phyloP scores from a whole-genome alignment of 768 basidiomycete genomes.

The Tylopilus felleus region DNA sequence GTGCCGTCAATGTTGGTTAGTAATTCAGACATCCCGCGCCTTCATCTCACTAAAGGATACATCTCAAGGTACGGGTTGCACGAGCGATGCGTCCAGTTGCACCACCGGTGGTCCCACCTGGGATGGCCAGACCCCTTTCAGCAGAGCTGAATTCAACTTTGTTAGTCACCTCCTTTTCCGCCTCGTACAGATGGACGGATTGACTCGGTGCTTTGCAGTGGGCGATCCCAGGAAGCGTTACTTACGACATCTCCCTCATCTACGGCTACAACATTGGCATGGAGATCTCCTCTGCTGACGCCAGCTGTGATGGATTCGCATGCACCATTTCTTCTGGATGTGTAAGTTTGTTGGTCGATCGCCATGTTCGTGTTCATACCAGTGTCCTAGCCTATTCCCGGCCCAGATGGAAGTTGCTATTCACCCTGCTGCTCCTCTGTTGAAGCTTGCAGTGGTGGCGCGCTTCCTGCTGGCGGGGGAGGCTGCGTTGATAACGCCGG shows the following conservation, averaged over 20 bases:
- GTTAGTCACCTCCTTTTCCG: not conserved
- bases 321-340: constrained; percentile 18
- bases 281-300: constrained; percentile 13
- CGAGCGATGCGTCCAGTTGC: constrained; percentile 12
- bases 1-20: constrained; percentile 23
- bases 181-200: no score
- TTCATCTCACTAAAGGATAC: not conserved
- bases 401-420: not conserved
- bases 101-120: constrained; percentile 22
- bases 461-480: not conserved
- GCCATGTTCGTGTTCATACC: not conserved
- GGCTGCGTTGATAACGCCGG: not conserved
- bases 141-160: not conserved
- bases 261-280: constrained; percentile 16
- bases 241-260: constrained; percentile 20
- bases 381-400: constrained; percentile 8
- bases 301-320: constrained; percentile 15
- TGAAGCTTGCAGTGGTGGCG: not conserved
- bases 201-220: not conserved
- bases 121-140: constrained; percentile 19
- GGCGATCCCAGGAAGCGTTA: constrained; percentile 6
- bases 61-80: constrained; percentile 18
- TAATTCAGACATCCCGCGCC: not conserved
- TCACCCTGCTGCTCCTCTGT: not conserved
- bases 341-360: constrained; percentile 5